Evolutionary conservation across 2,329 filamentous ascomycete genomes (phyloP).

Genomic region (Monosporascus ibericus): DNA sequence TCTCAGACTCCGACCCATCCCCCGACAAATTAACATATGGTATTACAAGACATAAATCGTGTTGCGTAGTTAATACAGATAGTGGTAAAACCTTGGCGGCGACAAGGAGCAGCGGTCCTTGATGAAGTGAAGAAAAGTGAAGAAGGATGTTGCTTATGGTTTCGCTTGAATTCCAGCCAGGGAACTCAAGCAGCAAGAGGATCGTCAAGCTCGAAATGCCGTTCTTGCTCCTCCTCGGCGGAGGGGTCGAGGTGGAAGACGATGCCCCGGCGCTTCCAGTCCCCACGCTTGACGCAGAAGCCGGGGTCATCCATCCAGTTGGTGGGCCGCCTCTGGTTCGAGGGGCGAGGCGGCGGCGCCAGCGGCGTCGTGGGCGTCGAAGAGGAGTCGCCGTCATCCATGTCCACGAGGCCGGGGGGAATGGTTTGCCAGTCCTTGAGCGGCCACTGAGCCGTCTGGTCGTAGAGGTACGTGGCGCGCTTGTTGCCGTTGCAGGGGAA

Average conservation of each 20-base stretch:
- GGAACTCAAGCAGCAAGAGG: constrained; percentile 13
- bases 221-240: constrained; percentile 18
- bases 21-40: not conserved
- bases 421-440: constrained; percentile 28
- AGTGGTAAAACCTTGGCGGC: no score
- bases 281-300: constrained; percentile 24
- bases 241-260: constrained; percentile 23
- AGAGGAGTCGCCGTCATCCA: constrained; percentile 6
- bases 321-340: constrained; percentile 18
- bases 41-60: not conserved
- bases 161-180: not conserved
- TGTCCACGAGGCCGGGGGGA: constrained; percentile 17
- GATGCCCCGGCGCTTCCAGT: constrained; percentile 28
- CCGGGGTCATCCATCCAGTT: constrained; percentile 22
- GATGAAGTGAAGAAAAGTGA: no score
- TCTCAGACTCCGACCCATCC: not conserved
- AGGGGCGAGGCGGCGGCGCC: constrained; percentile 10
- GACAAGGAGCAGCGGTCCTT: no score
- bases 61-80: not conserved
- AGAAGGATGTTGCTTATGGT: not conserved
- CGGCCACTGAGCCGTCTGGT: constrained; percentile 24
- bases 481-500: constrained; percentile 14
- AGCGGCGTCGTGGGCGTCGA: constrained; percentile 8
- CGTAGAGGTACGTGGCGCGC: constrained; percentile 21
- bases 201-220: constrained; percentile 20